These are phyloP conservation scores for Boletales sp. DNA, from an alignment of 768 basidiomycete species.

Conservation along the genomic window DNA sequence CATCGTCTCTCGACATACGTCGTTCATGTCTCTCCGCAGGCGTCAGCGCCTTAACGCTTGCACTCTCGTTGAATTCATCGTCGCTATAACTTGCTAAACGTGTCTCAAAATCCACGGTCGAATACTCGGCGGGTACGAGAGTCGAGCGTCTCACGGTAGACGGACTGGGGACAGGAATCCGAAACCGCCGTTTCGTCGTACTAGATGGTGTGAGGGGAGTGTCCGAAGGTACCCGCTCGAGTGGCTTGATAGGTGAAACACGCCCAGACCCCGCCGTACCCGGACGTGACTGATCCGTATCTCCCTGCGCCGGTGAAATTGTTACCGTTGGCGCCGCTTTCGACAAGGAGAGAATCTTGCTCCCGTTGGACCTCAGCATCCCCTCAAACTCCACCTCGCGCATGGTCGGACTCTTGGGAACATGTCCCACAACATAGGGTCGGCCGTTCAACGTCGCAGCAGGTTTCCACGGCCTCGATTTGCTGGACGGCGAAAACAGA, in stretches of 20 bases:
- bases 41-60: conserved; percentile 37
- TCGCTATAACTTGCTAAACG: conserved; percentile 63
- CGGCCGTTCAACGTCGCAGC: conserved; percentile 79
- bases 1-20: conserved; percentile 58
- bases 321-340: conserved; percentile 23
- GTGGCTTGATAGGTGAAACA: conserved; percentile 13
- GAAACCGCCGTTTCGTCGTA: conserved; percentile 49
- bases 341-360: conserved; percentile 37
- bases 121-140: conserved; percentile 70
- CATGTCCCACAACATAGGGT: conserved; percentile 62
- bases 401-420: conserved; percentile 48
- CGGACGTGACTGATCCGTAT: conserved; percentile 33
- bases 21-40: conserved; percentile 40
- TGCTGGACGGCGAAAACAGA: conserved; percentile 52
- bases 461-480: conserved; percentile 65
- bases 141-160: conserved; percentile 45
- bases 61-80: conserved; percentile 41
- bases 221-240: conserved; percentile 28
- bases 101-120: conserved; percentile 80
- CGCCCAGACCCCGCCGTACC: conserved; percentile 20
- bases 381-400: conserved; percentile 81
- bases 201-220: conserved; percentile 23
- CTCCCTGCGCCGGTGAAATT: conserved; percentile 24
- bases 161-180: conserved; percentile 57
- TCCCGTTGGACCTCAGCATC: conserved; percentile 54